A percentile compares a stretch with the other conserved stretches of the same genome.
Evolutionary conservation across 2,329 filamentous ascomycete genomes (phyloP).

Genomic region (Clarireedia paspali): DNA sequence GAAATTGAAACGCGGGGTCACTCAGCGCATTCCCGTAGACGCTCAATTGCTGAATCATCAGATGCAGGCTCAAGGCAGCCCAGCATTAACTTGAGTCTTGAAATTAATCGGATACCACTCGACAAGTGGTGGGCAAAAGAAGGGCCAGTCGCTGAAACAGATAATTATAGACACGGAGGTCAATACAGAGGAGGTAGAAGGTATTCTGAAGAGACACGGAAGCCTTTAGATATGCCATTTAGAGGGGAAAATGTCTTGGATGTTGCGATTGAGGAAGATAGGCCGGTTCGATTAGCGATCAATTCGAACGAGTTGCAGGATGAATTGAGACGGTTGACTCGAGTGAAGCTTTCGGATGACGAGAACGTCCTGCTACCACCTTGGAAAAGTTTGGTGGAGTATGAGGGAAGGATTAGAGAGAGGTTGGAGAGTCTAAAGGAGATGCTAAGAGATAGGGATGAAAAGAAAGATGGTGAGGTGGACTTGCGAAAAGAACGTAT

Average conservation of each 20-base stretch:
- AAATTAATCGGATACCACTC: neutral
- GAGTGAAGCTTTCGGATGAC: neutral
- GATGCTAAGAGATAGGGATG: neutral
- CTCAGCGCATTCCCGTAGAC: no score
- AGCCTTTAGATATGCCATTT: neutral
- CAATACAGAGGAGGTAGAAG: no score
- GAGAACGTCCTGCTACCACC: neutral
- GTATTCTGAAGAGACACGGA: no score
- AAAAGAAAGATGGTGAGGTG: rapidly evolving
- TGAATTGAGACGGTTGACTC: neutral
- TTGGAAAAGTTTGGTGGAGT: conserved; percentile 1
- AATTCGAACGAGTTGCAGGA: conserved; percentile 1
- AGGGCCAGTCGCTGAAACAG: neutral
- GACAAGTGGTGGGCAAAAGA: neutral
- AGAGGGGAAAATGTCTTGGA: conserved; percentile 6
- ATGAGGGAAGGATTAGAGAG: neutral
- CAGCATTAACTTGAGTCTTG: neutral
- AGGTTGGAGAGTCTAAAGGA: neutral
- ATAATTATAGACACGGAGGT: no score
- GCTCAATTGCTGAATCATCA: no score
- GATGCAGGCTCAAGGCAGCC: no score
- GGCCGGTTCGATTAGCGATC: neutral
- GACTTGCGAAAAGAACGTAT: no score
- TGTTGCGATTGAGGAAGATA: neutral
- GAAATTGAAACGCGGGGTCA: no score